Percentiles rank a stretch among this genome's conserved stretches.
Conservation (phyloP, 2,329 filamentous ascomycete genomes). For the Paraphoma chrysanthemicola region DNA sequence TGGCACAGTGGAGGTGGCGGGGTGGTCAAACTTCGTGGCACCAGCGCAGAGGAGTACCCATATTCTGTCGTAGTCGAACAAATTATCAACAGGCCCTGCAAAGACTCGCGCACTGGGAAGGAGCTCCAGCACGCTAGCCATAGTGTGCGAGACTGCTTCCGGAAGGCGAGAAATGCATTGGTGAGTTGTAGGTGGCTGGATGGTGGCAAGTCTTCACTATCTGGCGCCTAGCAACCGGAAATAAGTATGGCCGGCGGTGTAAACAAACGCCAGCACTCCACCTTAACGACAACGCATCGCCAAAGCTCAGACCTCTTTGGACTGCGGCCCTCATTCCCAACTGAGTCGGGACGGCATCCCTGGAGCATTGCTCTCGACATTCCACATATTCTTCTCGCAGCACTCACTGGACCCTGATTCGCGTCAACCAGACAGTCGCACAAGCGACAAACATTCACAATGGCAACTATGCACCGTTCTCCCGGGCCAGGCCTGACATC, state of each 20-base stretch:
- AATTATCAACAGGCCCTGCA: neutral
- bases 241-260: constrained; percentile 18
- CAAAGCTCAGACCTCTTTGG: constrained; percentile 8
- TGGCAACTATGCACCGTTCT: constrained; percentile 42
- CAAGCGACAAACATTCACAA: constrained; percentile 25
- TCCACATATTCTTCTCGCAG: constrained; percentile 1
- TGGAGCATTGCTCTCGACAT: constrained; percentile 6
- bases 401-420: constrained; percentile 22
- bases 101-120: constrained; percentile 5
- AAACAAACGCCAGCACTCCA: constrained; percentile 20
- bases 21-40: constrained; percentile 4
- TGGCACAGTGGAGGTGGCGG: neutral
- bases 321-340: constrained; percentile 2
- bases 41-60: constrained; percentile 5
- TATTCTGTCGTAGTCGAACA: constrained; percentile 9
- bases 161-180: neutral
- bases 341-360: constrained; percentile 15
- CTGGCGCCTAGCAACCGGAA: constrained; percentile 3
- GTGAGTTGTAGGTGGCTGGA: neutral
- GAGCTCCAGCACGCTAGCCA: neutral
- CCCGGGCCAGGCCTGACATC: constrained; percentile 38
- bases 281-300: constrained; percentile 27
- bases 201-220: neutral
- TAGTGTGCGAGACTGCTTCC: neutral
- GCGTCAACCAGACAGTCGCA: constrained; percentile 19